phyloP scores from a whole-genome alignment of 164 flowering plant genomes.

The Piper longum region DNA sequence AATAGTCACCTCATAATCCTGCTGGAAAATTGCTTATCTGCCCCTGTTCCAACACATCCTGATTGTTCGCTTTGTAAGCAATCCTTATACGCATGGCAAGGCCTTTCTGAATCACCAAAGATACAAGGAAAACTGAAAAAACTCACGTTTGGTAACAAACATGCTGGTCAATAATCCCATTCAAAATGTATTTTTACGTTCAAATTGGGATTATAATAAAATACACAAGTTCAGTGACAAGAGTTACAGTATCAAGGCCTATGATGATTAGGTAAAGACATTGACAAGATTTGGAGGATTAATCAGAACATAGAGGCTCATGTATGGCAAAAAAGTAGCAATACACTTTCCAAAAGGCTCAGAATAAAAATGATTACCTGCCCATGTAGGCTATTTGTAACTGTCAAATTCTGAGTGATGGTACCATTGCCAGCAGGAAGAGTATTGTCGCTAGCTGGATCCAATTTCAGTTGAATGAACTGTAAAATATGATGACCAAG shows the following conservation, averaged over 20 bases:
- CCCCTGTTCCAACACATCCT: conserved; percentile 70
- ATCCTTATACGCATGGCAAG: conserved; percentile 86
- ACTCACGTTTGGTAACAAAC: background rate
- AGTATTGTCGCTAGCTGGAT: conserved; percentile 76
- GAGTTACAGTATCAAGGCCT: background rate
- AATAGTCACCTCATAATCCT: conserved; percentile 12
- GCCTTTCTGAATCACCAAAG: conserved; percentile 48
- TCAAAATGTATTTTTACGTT: background rate
- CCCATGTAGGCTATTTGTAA: conserved; percentile 84
- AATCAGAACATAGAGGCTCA: background rate
- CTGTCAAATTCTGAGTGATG: conserved; percentile 50
- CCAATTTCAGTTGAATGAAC: conserved; percentile 86
- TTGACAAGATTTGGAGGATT: background rate
- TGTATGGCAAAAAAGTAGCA: background rate
- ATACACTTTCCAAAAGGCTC: background rate
- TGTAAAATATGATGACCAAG: conserved; percentile 16
- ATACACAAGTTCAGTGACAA: background rate
- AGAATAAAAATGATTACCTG: conserved; percentile 36
- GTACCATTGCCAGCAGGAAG: conserved; percentile 72
- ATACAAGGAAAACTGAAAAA: background rate
- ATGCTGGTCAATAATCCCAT: background rate
- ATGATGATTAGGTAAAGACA: background rate
- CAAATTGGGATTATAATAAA: background rate
- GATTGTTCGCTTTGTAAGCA: conserved; percentile 58
- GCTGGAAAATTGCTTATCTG: conserved; percentile 58